Base-by-base conservation (phyloP, 2,329 filamentous ascomycete species). In the Ampelomyces quisqualis region DNA sequence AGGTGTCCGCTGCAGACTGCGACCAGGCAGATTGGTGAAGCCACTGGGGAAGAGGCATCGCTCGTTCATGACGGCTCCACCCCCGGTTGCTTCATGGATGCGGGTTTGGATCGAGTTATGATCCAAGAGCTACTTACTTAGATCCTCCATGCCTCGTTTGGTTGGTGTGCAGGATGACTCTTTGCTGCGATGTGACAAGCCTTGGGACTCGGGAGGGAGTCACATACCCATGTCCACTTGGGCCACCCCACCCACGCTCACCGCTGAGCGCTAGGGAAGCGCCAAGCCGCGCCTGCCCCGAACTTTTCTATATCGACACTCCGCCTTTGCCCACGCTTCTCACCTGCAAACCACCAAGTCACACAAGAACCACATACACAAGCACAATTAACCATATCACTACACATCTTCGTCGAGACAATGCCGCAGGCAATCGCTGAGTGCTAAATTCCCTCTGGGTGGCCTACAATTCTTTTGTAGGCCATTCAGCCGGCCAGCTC, bases 361-460 rank as follows among this genome's bases (percentile, higher is more conserved):
- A 45, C 58, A 59, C 53, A 64, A 53, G 47, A 53, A 55, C 47
- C 51, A 47, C 45, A 47, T 46, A 41, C 43, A 54, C 49, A 57
- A 51, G 53, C 49, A 45, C 42, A 40, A 42, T 45, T 34, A 56
- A 35, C 47, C 50, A 26, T 56, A 61, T 56, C 23, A 45, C 57
- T 53, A 58, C 40, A 36, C 54, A 58, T 60, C 61, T 63, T 70
- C 70, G 68, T 72, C 70, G 69, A 71, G 67, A 70, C 65, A 68
- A 72, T 73, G 70, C 69, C 68, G 57, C 69, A 70, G 70, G 70
- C 70, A 57, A 64, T 71, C 69, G 68, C 68, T 71, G 70, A 69
- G 86, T 87, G 91, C 85, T 94, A 90, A 90, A 88, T 80, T 74
- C 80, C 71, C 83, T 84, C 86, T 90, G 82, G 84, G 84, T 82